phyloP scores from a whole-genome alignment of 352 stramenopile species.

The Pythium phragmitis region DNA sequence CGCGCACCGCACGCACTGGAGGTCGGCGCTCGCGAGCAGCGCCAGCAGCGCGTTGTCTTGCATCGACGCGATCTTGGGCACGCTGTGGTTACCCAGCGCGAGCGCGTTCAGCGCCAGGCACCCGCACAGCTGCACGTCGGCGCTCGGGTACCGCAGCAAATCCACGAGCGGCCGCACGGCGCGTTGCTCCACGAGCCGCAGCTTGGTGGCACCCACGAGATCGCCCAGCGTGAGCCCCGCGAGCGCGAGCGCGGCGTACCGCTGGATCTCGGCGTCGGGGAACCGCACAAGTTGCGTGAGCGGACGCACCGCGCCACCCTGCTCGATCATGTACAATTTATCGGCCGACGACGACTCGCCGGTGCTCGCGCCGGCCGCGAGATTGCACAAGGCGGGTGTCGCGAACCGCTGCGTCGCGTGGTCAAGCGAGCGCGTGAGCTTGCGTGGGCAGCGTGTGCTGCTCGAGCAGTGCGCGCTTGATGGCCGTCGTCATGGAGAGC shows the following conservation, averaged over 20 bases:
- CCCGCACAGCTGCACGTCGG: constrained; percentile 91
- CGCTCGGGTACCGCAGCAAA: constrained; percentile 92
- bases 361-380: constrained; percentile 52
- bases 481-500: constrained; percentile 84
- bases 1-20: constrained; percentile 88
- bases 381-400: constrained; percentile 94
- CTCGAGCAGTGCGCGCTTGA: constrained; percentile 85
- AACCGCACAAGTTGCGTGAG: constrained; percentile 94
- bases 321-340: constrained; percentile 90
- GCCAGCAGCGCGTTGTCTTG: constrained; percentile 87
- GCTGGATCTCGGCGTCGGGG: constrained; percentile 95
- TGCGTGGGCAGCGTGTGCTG: constrained; percentile 80
- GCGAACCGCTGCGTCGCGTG: constrained; percentile 93
- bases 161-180: constrained; percentile 92
- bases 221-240: constrained; percentile 91
- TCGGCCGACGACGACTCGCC: constrained; percentile 34
- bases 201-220: constrained; percentile 87
- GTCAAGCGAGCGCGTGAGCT: constrained; percentile 92
- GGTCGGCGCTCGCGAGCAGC: constrained; percentile 83
- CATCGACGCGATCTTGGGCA: constrained; percentile 90
- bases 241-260: constrained; percentile 91
- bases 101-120: constrained; percentile 92
- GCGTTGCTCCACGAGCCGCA: constrained; percentile 91
- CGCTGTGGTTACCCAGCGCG: constrained; percentile 76
- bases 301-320: constrained; percentile 90